Conservation (phyloP, 495 filamentous ascomycete species). For the Peziza echinospora region DNA sequence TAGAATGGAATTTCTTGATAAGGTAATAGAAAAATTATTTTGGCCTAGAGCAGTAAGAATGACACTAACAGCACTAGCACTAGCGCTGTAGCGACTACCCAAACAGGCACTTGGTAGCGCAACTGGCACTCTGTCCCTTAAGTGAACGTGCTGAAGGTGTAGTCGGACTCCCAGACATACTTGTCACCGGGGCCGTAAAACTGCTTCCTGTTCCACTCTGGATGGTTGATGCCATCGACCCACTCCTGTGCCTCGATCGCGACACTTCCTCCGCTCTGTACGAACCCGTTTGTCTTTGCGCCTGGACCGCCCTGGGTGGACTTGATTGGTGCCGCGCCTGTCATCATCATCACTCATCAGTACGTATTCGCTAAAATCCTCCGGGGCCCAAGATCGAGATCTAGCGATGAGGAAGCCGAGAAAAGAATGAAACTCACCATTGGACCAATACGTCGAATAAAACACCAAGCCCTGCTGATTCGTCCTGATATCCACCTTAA, state of each 20-base stretch:
- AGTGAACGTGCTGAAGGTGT: conserved; percentile 10
- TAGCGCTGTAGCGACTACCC: too few relatives aligned
- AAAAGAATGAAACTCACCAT: conserved; percentile 30
- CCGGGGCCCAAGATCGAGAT: too few relatives aligned
- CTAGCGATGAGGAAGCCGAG: background rate
- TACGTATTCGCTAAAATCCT: background rate
- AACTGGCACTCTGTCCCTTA: too few relatives aligned
- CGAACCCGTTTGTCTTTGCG: conserved; percentile 21
- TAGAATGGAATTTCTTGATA: too few relatives aligned
- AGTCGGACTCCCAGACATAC: conserved; percentile 20
- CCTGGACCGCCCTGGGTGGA: conserved; percentile 41
- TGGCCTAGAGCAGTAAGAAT: too few relatives aligned
- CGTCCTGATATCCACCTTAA: conserved; percentile 46
- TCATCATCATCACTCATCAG: background rate
- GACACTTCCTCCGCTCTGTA: conserved; percentile 35
- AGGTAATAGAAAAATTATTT: too few relatives aligned
- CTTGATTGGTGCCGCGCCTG: conserved; percentile 30
- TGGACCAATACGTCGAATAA: conserved; percentile 50
- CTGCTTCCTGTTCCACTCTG: conserved; percentile 16
- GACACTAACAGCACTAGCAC: too few relatives aligned
- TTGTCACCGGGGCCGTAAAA: conserved; percentile 20
- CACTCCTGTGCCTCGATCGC: conserved; percentile 46
- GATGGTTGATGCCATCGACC: conserved; percentile 55
- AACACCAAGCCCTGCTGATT: conserved; percentile 50
- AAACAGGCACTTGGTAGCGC: too few relatives aligned